Conservation (phyloP, 768 basidiomycete species). For the Hirschioporus abietinus region DNA sequence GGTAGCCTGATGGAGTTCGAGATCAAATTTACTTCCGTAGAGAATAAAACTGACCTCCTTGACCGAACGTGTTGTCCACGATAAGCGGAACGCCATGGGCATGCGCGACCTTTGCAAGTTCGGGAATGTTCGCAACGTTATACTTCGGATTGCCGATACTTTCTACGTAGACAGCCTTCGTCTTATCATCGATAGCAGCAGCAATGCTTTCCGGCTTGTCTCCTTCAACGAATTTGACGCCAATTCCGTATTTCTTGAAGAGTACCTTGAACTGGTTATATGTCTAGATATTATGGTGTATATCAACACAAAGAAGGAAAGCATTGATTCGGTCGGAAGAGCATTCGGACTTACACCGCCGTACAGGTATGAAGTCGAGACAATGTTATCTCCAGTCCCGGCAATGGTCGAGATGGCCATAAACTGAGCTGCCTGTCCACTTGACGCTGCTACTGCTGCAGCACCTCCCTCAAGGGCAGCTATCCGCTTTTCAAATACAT, state of each 20-base stretch:
- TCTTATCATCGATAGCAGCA: slow-evolving; percentile 68
- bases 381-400: slow-evolving; percentile 69
- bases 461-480: slow-evolving; percentile 76
- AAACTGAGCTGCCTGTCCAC: slow-evolving; percentile 77
- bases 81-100: slow-evolving; percentile 68
- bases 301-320: background rate
- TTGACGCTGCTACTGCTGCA: slow-evolving; percentile 68
- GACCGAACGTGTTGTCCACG: slow-evolving; percentile 78
- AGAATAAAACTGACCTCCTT: slow-evolving; percentile 38
- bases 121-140: slow-evolving; percentile 59
- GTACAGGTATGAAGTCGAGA: slow-evolving; percentile 63
- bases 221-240: slow-evolving; percentile 55
- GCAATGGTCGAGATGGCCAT: slow-evolving; percentile 60
- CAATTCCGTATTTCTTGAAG: slow-evolving; percentile 64
- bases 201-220: slow-evolving; percentile 52
- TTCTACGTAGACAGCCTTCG: slow-evolving; percentile 73
- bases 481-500: slow-evolving; percentile 75
- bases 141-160: slow-evolving; percentile 79
- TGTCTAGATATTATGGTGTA: slow-evolving; percentile 31
- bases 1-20: slow-evolving; percentile 34
- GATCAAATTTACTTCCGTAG: background rate
- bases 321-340: slow-evolving; percentile 9
- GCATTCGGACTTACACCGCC: slow-evolving; percentile 46
- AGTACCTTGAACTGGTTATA: slow-evolving; percentile 76
- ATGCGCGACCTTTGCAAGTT: slow-evolving; percentile 73